A percentile compares a stretch with the other conserved stretches of the same genome.
These are phyloP conservation scores for Beauveria brongniartii DNA, from an alignment of 2,329 filamentous ascomycete genomes.

Conservation along the genomic window DNA sequence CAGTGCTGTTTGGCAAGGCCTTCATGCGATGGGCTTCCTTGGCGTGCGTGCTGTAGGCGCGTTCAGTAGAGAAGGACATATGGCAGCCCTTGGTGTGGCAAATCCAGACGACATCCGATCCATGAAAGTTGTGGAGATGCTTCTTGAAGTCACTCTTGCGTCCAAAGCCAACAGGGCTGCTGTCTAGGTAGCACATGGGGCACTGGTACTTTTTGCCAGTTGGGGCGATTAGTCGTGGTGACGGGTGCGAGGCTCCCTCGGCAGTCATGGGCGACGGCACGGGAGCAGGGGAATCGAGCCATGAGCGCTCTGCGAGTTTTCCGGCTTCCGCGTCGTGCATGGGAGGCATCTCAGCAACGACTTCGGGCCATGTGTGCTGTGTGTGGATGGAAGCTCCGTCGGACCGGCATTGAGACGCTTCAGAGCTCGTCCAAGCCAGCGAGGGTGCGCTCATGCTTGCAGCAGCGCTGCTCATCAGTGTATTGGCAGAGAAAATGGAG, in stretches of 20 bases:
- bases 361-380: constrained; percentile 30
- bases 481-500: constrained; percentile 32
- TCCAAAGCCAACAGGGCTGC: constrained; percentile 37
- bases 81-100: constrained; percentile 34
- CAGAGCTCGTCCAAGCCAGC: constrained; percentile 33
- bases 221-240: constrained; percentile 28
- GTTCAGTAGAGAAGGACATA: constrained; percentile 36
- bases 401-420: constrained; percentile 30
- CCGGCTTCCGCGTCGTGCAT: constrained; percentile 27
- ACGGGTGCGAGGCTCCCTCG: constrained; percentile 25
- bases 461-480: constrained; percentile 28
- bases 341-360: constrained; percentile 24
- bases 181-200: constrained; percentile 38
- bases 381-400: constrained; percentile 33
- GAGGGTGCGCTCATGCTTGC: constrained; percentile 29
- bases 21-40: constrained; percentile 35
- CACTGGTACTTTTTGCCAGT: constrained; percentile 36
- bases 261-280: constrained; percentile 27
- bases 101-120: constrained; percentile 34
- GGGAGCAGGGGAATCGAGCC: constrained; percentile 31
- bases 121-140: constrained; percentile 40
- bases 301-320: constrained; percentile 28
- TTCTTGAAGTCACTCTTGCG: constrained; percentile 42
- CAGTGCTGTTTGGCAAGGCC: constrained; percentile 32
- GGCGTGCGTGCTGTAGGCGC: constrained; percentile 36